Percentiles rank a stretch among this genome's conserved stretches.
Evolutionary conservation across 78 protist species (phyloP).

Genomic region (Dictyostelium firmibasis): DNA sequence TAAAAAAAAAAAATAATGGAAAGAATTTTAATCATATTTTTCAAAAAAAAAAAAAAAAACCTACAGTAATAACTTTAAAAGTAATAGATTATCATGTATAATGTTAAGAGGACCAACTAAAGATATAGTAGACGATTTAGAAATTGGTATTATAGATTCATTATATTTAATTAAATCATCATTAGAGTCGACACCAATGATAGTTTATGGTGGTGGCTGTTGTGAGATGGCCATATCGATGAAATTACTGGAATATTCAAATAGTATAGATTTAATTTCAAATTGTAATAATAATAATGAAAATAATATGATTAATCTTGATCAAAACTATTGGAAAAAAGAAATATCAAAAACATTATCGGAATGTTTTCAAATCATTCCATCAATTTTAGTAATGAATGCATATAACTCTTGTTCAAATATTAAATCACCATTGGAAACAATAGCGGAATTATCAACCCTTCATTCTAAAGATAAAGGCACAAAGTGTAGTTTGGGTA

Average conservation of each 20-base stretch:
- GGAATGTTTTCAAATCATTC: conserved; percentile 11
- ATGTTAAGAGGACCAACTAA: conserved; percentile 59
- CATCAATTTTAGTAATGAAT: conserved; percentile 6
- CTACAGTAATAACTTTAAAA: not conserved
- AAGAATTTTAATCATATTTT: not conserved
- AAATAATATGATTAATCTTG: not conserved
- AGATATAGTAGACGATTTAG: conserved; percentile 64
- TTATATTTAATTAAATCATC: conserved; percentile 43
- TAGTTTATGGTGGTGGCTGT: conserved; percentile 70
- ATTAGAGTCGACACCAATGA: conserved; percentile 22
- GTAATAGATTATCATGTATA: conserved; percentile 11
- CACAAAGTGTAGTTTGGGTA: conserved; percentile 7
- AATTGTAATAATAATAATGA: not conserved
- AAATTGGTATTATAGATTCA: conserved; percentile 72
- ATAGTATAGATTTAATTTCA: not conserved
- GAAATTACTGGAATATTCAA: not conserved
- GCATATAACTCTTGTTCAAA: not conserved
- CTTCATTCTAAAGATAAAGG: not conserved
- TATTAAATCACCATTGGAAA: not conserved
- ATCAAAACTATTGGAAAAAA: not conserved
- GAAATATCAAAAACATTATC: not conserved
- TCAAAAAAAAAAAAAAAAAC: not conserved
- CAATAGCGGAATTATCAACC: not conserved
- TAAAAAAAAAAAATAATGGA: not conserved
- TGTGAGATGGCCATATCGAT: conserved; percentile 61